These are phyloP conservation scores for Coleophoma eucalyptorum DNA, from an alignment of 2,329 filamentous ascomycete species.

Conservation along the genomic window DNA sequence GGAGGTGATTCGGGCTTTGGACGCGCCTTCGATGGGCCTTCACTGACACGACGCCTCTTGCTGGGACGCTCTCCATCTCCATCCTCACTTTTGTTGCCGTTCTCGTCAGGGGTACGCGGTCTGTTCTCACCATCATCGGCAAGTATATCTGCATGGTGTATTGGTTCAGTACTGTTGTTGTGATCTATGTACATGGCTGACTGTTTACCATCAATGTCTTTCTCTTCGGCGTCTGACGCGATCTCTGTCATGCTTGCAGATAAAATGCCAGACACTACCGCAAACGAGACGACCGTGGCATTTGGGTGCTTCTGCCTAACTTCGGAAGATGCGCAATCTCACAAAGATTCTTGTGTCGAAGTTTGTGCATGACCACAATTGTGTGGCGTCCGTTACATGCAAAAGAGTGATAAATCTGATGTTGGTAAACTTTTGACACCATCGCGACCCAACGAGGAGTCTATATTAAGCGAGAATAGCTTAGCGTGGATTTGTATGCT, in stretches of 20 bases:
- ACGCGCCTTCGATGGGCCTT: constrained; percentile 40
- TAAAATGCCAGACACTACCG: constrained; percentile 33
- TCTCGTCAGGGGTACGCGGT: constrained; percentile 18
- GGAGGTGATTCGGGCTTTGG: constrained; percentile 71
- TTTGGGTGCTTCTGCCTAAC: constrained; percentile 51
- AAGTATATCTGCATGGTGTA: constrained; percentile 14
- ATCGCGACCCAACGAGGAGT: neutral
- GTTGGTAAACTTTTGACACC: constrained; percentile 35
- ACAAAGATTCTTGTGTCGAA: constrained; percentile 41
- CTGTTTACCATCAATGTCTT: constrained; percentile 21
- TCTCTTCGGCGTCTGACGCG: constrained; percentile 27
- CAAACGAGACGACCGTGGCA: constrained; percentile 53
- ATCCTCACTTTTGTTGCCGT: constrained; percentile 22
- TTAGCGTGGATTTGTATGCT: neutral
- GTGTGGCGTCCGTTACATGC: constrained; percentile 33
- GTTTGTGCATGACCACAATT: constrained; percentile 52
- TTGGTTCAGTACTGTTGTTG: too few species aligned
- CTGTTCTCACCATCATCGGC: constrained; percentile 15
- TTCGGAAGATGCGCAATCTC: constrained; percentile 46
- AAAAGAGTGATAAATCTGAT: constrained; percentile 26
- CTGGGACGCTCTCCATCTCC: constrained; percentile 45
- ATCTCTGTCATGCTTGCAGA: constrained; percentile 27
- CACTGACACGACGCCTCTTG: constrained; percentile 62
- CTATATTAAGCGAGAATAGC: neutral
- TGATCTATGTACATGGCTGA: too few species aligned